A percentile compares a stretch with the other conserved stretches of the same genome.
Evolutionary conservation across 1,139 yeast genomes (phyloP).

Genomic region (Eremothecium coryli): DNA sequence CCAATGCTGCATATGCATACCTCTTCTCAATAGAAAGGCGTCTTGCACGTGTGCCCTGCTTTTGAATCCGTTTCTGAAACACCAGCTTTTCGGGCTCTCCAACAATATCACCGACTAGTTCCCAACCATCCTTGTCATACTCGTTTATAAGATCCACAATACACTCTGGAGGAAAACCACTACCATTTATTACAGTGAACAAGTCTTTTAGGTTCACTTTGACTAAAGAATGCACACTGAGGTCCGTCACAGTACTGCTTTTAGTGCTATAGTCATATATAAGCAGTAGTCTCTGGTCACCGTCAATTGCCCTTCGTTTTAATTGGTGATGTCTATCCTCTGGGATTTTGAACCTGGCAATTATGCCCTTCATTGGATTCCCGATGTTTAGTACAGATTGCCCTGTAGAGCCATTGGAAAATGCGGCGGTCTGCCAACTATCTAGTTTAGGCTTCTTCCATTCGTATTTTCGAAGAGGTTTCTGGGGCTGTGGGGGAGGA

Average conservation of each 20-base stretch:
- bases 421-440: too few species aligned
- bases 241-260: neutral
- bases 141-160: constrained; percentile 14
- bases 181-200: constrained; percentile 21
- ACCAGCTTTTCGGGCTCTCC: constrained; percentile 10
- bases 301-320: too few species aligned
- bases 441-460: too few species aligned
- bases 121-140: constrained; percentile 21
- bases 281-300: too few species aligned
- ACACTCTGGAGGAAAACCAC: constrained; percentile 19
- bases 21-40: too few species aligned
- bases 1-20: too few species aligned
- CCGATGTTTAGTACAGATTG: too few species aligned
- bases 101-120: constrained; percentile 18
- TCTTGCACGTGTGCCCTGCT: too few species aligned
- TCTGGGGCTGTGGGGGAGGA: neutral
- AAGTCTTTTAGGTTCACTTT: constrained; percentile 20
- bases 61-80: constrained; percentile 10
- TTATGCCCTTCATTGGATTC: too few species aligned
- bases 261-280: neutral
- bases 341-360: too few species aligned
- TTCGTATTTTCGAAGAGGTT: neutral
- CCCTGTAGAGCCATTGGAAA: too few species aligned
- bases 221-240: constrained; percentile 8
- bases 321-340: too few species aligned